Conservation (phyloP, 495 filamentous ascomycete species). For the Friedmanniomyces endolithicus region DNA sequence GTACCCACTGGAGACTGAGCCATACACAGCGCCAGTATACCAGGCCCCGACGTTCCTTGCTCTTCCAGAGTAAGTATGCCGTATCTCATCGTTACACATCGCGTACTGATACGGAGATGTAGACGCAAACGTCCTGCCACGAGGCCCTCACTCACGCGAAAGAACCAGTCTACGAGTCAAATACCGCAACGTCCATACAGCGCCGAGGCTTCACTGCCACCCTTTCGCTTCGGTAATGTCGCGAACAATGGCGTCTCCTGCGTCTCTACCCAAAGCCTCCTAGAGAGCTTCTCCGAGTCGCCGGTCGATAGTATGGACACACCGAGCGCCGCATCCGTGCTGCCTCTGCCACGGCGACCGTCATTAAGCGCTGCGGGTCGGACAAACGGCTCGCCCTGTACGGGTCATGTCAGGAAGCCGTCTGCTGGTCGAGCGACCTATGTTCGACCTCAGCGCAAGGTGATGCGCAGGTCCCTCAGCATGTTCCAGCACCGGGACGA, state of each 20-base stretch:
- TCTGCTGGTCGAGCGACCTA: constrained; percentile 35
- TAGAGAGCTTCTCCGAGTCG: constrained; percentile 68
- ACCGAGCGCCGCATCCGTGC: constrained; percentile 35
- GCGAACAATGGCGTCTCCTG: constrained; percentile 16
- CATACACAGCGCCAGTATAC: constrained; percentile 5
- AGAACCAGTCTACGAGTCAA: constrained; percentile 43
- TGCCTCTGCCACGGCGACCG: constrained; percentile 49
- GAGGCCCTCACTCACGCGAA: constrained; percentile 51
- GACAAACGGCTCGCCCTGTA: constrained; percentile 57
- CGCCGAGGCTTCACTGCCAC: constrained; percentile 50
- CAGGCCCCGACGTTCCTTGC: constrained; percentile 22
- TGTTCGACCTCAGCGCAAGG: constrained; percentile 69
- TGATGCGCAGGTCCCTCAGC: constrained; percentile 80
- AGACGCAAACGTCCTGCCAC: constrained; percentile 47
- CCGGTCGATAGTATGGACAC: constrained; percentile 52
- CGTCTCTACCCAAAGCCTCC: constrained; percentile 44
- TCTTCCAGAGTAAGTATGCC: constrained; percentile 25
- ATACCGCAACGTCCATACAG: constrained; percentile 35
- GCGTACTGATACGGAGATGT: background rate
- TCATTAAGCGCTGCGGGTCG: constrained; percentile 40
- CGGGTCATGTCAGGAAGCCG: constrained; percentile 54
- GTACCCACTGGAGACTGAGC: constrained; percentile 19
- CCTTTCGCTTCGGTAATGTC: constrained; percentile 65
- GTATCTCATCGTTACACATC: background rate
- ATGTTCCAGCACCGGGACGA: constrained; percentile 94